A percentile compares a stretch with the other conserved stretches of the same genome.
Evolutionary conservation across 2,329 filamentous ascomycete species (phyloP).

Genomic region (Fusarium begoniae): DNA sequence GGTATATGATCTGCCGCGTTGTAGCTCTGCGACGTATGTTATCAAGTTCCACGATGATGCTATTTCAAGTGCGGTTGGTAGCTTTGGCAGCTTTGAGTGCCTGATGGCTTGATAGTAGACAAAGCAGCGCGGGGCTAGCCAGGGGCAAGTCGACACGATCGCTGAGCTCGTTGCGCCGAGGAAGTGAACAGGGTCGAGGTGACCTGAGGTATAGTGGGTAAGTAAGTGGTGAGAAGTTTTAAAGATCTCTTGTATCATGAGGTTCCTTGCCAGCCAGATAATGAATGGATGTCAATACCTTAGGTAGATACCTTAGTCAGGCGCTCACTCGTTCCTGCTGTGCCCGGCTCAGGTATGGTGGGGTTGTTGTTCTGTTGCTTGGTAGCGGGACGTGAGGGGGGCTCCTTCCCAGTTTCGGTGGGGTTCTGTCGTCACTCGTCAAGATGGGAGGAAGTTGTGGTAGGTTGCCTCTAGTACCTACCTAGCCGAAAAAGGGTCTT

Average conservation of each 20-base stretch:
- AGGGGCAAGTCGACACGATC: not conserved
- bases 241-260: not conserved
- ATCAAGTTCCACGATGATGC: constrained; percentile 16
- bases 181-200: not conserved
- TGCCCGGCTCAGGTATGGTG: constrained; percentile 9
- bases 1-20: not conserved
- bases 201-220: not conserved
- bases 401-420: constrained; percentile 26
- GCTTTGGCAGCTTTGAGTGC: constrained; percentile 9
- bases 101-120: constrained; percentile 11
- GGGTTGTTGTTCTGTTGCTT: constrained; percentile 16
- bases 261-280: not conserved
- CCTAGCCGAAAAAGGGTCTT: constrained; percentile 9
- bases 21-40: not conserved
- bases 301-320: constrained; percentile 8
- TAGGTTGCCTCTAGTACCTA: not conserved
- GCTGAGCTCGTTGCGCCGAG: not conserved
- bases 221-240: not conserved
- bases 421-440: constrained; percentile 30
- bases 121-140: constrained; percentile 3
- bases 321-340: constrained; percentile 21
- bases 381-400: constrained; percentile 26
- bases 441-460: not conserved
- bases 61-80: constrained; percentile 21
- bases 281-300: not conserved